phyloP scores from a whole-genome alignment of 805 yeast species.

The Yarrowia sp. region DNA sequence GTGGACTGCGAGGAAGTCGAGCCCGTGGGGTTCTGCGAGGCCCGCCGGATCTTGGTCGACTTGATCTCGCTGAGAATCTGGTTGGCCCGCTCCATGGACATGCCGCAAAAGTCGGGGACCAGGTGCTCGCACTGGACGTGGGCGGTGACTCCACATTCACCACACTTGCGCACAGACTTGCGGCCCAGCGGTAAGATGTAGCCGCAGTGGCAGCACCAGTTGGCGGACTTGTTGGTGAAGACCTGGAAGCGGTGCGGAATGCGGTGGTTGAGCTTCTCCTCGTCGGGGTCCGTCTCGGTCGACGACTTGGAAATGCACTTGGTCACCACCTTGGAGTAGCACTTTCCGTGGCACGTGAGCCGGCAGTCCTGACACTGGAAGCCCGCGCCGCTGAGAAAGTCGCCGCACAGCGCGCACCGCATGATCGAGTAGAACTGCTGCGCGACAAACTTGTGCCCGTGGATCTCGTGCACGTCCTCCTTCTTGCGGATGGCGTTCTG shows the following conservation, averaged over 20 bases:
- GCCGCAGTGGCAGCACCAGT: slow-evolving; percentile 99
- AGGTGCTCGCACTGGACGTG: slow-evolving; percentile 89
- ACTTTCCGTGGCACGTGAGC: slow-evolving; percentile 73
- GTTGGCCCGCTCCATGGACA: slow-evolving; percentile 96
- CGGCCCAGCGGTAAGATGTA: slow-evolving; percentile 92
- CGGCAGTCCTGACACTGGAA: slow-evolving; percentile 79
- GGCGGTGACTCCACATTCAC: slow-evolving; percentile 88
- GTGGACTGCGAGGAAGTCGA: background rate
- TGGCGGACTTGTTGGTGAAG: slow-evolving; percentile 88
- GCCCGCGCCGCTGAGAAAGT: slow-evolving; percentile 78
- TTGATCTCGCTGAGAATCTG: slow-evolving; percentile 81
- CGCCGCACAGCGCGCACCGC: slow-evolving; percentile 98
- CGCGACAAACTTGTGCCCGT: slow-evolving; percentile 95
- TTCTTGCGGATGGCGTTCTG: slow-evolving; percentile 97
- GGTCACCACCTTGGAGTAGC: slow-evolving; percentile 74
- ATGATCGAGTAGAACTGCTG: slow-evolving; percentile 93
- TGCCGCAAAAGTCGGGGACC: slow-evolving; percentile 98
- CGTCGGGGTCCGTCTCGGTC: slow-evolving; percentile 61
- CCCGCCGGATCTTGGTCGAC: slow-evolving; percentile 53
- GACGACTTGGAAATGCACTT: slow-evolving; percentile 76
- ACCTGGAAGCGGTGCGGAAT: slow-evolving; percentile 96
- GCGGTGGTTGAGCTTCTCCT: slow-evolving; percentile 86
- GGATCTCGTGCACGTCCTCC: slow-evolving; percentile 80
- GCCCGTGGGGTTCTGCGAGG: slow-evolving; percentile 23
- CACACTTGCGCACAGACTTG: slow-evolving; percentile 87